These are phyloP conservation scores for Trichoderma orchidacearum DNA, from an alignment of 495 filamentous ascomycete genomes.

Conservation along the genomic window DNA sequence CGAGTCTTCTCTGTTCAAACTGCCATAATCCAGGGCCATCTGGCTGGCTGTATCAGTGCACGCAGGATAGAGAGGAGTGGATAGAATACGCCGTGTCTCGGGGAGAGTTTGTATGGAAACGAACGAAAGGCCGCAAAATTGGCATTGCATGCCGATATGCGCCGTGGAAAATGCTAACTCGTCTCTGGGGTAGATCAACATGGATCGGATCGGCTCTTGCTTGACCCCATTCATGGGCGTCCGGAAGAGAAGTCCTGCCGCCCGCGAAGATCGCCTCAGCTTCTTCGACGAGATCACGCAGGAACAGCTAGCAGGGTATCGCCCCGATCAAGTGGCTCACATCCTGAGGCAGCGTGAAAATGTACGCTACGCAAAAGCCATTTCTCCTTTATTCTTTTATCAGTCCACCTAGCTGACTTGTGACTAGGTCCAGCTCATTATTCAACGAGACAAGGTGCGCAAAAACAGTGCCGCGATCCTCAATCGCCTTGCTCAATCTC, in stretches of 20 bases:
- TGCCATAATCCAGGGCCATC: slow-evolving; percentile 34
- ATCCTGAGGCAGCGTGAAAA: slow-evolving; percentile 28
- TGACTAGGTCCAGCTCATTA: slow-evolving; percentile 12
- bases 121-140: background rate
- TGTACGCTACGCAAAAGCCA: too few relatives aligned
- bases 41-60: slow-evolving; percentile 57
- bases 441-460: slow-evolving; percentile 5
- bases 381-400: background rate
- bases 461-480: background rate
- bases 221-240: slow-evolving; percentile 11
- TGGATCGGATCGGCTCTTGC: slow-evolving; percentile 4
- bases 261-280: slow-evolving; percentile 18
- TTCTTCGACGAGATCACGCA: slow-evolving; percentile 38
- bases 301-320: slow-evolving; percentile 31
- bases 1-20: slow-evolving; percentile 27
- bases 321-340: slow-evolving; percentile 19
- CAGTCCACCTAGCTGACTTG: background rate
- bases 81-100: slow-evolving; percentile 10
- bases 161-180: background rate
- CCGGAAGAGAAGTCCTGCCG: slow-evolving; percentile 17
- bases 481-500: background rate
- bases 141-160: background rate
- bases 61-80: slow-evolving; percentile 36
- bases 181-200: slow-evolving; percentile 6
- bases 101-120: background rate